A percentile compares a stretch with the other conserved stretches of the same genome.
phyloP scores from a whole-genome alignment of 2,329 filamentous ascomycete species.

The Aspergillus latus region DNA sequence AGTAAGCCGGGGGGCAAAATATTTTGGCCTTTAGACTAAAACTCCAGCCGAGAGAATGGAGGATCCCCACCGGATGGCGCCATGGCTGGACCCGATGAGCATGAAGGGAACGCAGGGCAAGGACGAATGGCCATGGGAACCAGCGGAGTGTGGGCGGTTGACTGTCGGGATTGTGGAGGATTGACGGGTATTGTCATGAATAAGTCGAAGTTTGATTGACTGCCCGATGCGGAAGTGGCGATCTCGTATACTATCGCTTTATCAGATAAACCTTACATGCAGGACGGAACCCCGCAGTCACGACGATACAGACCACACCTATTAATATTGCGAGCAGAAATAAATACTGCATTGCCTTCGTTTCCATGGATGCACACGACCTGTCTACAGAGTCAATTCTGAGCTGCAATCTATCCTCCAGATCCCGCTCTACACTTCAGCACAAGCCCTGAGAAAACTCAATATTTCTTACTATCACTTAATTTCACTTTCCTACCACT shows the following conservation, averaged over 20 bases:
- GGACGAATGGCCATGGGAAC: conserved; percentile 2
- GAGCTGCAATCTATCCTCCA: too few species aligned
- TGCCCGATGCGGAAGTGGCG: neutral
- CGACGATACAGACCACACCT: neutral
- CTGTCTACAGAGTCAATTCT: too few species aligned
- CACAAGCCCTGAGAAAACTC: too few species aligned
- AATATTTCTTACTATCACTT: too few species aligned
- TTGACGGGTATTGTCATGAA: neutral
- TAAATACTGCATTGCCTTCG: too few species aligned
- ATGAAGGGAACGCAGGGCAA: neutral
- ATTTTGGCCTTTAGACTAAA: neutral
- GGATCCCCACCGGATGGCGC: conserved; percentile 20
- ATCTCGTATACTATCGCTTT: neutral
- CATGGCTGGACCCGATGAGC: conserved; percentile 24
- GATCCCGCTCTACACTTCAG: too few species aligned
- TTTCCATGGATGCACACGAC: too few species aligned
- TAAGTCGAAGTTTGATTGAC: neutral
- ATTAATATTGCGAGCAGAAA: too few species aligned
- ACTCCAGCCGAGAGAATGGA: conserved; percentile 11
- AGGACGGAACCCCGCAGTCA: neutral
- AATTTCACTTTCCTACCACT: too few species aligned
- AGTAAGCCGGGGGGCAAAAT: conserved; percentile 8
- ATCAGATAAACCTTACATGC: neutral
- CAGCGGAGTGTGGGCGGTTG: conserved; percentile 2
- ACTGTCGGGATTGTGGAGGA: conserved; percentile 10